Percentiles rank a stretch among this genome's conserved stretches.
Conservation (phyloP, 1,284 basidiomycete genomes). For the Irpex sp. region DNA sequence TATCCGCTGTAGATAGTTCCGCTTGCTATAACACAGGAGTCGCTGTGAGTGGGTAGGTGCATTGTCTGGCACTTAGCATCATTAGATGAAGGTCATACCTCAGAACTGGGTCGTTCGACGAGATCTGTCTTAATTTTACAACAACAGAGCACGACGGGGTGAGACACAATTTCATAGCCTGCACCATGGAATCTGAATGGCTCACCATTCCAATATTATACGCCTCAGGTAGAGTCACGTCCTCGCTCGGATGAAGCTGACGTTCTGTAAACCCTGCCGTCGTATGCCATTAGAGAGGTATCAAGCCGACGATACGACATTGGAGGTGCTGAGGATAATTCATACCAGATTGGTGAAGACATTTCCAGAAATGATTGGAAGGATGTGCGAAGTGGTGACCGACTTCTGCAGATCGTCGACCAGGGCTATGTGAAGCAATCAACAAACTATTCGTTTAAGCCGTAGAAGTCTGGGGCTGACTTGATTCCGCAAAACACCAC, state of each 20-base stretch:
- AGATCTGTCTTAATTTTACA: conserved; percentile 20
- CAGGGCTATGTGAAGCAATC: conserved; percentile 38
- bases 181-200: conserved; percentile 2
- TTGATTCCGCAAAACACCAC: conserved; percentile 32
- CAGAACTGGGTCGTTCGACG: conserved; percentile 24
- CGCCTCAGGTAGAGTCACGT: conserved; percentile 19
- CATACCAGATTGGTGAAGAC: conserved; percentile 50
- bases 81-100: conserved; percentile 14
- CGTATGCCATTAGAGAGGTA: neutral
- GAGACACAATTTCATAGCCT: no score
- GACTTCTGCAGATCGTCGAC: conserved; percentile 52
- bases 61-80: no score
- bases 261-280: conserved; percentile 19
- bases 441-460: neutral
- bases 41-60: neutral
- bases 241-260: conserved; percentile 21
- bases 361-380: conserved; percentile 68
- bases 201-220: conserved; percentile 26
- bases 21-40: conserved; percentile 16
- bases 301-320: neutral
- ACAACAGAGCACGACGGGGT: no score
- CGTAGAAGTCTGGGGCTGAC: conserved; percentile 13
- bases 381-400: conserved; percentile 74
- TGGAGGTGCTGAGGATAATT: neutral
- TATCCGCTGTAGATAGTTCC: conserved; percentile 22